Evolutionary conservation across 768 basidiomycete species (phyloP).

Genomic region (Pleurotus tuoliensis): DNA sequence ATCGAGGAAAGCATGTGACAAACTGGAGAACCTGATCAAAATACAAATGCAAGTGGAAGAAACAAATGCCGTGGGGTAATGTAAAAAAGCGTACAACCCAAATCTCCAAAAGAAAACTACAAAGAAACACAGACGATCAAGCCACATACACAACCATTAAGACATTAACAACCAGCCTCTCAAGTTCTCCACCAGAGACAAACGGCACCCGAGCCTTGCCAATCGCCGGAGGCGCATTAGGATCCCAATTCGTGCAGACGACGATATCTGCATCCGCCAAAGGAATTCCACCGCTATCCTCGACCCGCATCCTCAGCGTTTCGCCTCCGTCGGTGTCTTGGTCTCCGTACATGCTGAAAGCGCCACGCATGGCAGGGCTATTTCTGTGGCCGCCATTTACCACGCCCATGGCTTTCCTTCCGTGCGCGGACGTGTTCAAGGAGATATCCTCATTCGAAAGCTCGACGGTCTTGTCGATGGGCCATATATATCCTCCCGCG

Average conservation of each 20-base stretch:
- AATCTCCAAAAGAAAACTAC: background rate
- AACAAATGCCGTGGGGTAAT: background rate
- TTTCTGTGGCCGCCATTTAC: constrained; percentile 16
- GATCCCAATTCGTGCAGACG: constrained; percentile 37
- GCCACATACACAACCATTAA: constrained; percentile 68
- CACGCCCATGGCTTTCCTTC: constrained; percentile 18
- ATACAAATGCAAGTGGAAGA: too few species aligned
- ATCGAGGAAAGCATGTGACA: too few species aligned
- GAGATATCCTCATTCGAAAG: constrained; percentile 17
- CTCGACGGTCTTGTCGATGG: constrained; percentile 66
- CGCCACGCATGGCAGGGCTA: constrained; percentile 36
- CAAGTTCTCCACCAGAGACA: constrained; percentile 59
- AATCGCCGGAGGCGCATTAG: constrained; percentile 31
- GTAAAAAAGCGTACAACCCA: background rate
- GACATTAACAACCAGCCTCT: constrained; percentile 75
- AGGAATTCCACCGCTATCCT: constrained; percentile 65
- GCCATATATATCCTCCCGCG: constrained; percentile 82
- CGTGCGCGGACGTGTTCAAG: constrained; percentile 13
- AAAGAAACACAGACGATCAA: constrained; percentile 17
- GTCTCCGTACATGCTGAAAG: constrained; percentile 43
- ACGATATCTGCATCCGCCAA: constrained; percentile 60
- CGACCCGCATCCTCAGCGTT: constrained; percentile 49
- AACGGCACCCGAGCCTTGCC: constrained; percentile 71
- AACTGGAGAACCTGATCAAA: too few species aligned
- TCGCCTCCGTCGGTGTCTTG: constrained; percentile 26